Evolutionary conservation across 495 filamentous ascomycete species (phyloP), one percentile per base, ranked within the genome.

Genomic region (Rhypophila decipiens): DNA sequence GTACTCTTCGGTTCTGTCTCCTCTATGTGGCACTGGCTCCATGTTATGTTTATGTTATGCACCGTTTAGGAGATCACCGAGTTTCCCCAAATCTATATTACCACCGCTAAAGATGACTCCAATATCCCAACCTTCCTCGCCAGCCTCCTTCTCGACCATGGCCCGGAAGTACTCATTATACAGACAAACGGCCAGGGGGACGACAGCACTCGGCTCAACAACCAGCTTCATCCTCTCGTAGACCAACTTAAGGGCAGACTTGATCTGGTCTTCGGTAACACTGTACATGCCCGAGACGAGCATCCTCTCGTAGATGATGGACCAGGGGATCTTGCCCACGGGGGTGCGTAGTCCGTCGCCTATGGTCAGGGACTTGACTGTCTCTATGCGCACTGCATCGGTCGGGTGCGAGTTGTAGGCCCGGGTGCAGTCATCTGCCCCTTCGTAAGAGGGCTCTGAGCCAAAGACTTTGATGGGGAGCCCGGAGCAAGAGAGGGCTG

Each of bases 151-250:
- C 65, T 89, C 82, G 27, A 88, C 85, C 59, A 81, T 52, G 18
- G 58, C 64, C 51, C 88, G 71, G 56, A 95, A 96, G 21, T 87
- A 86, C 62, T 95, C 88, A 61, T 93, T 82, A 56, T 78, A 96
- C 56, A 98, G 64, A 47, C 81, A 84, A 4, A 85, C 85, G 4
- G 93, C 93, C 53, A 98, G 64, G 12, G 83, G 82, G 18, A 98
- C 90, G 2, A 84, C 88, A 2, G 90, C 79, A 63, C 86, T 90
- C 39, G 93, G 93, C 72, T 98, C 93, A 20, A 96, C 78, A 36
- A 96, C 77, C 36, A 95, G 68, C 79, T 97, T 97, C 78, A 95
- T 82, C 48, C 90, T 67, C 75, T 98, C 91, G 59, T 91, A 63
- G 24, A 91, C 86, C 56, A 96, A 60, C 50, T 72, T 66, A 79